A percentile compares a stretch with the other conserved stretches of the same genome.
These are phyloP conservation scores for Teratosphaeria zuluensis DNA, from an alignment of 2,329 filamentous ascomycete species.

Conservation along the genomic window DNA sequence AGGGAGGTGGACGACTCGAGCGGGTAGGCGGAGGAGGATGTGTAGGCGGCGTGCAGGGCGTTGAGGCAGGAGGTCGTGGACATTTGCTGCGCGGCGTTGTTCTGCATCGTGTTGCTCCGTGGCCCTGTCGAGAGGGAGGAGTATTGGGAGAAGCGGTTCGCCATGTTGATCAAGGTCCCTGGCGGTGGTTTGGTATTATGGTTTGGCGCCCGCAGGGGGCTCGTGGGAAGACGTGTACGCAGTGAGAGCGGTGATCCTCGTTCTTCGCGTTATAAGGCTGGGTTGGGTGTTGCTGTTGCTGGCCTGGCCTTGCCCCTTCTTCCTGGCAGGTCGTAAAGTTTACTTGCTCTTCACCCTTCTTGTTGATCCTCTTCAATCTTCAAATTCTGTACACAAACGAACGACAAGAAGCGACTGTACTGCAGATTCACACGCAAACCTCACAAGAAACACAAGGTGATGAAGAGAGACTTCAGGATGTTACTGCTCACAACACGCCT, in stretches of 20 bases:
- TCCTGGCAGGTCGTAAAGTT: neutral
- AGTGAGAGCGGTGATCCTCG: neutral
- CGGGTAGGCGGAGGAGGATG: slow-evolving; percentile 69
- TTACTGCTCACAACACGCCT: neutral
- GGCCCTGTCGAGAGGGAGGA: slow-evolving; percentile 50
- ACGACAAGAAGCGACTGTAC: neutral
- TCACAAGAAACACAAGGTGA: neutral
- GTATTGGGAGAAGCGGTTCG: slow-evolving; percentile 52
- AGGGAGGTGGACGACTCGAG: slow-evolving; percentile 85
- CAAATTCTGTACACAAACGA: neutral
- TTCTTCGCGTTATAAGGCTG: neutral
- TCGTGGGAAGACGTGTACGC: neutral
- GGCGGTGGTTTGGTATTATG: too few relatives aligned
- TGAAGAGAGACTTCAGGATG: neutral
- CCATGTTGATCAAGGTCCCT: slow-evolving; percentile 37
- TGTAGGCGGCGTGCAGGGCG: slow-evolving; percentile 80
- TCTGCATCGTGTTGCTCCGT: slow-evolving; percentile 39
- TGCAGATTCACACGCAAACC: neutral
- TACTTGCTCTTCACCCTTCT: neutral
- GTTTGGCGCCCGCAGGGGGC: slow-evolving; percentile 14
- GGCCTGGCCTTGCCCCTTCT: neutral
- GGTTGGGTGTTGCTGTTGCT: neutral
- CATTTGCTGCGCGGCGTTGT: slow-evolving; percentile 64
- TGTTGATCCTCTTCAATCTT: neutral
- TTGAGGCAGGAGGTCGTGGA: slow-evolving; percentile 92